Base-by-base conservation (phyloP, 2,329 filamentous ascomycete species). In the Trichoderma polysporum region DNA sequence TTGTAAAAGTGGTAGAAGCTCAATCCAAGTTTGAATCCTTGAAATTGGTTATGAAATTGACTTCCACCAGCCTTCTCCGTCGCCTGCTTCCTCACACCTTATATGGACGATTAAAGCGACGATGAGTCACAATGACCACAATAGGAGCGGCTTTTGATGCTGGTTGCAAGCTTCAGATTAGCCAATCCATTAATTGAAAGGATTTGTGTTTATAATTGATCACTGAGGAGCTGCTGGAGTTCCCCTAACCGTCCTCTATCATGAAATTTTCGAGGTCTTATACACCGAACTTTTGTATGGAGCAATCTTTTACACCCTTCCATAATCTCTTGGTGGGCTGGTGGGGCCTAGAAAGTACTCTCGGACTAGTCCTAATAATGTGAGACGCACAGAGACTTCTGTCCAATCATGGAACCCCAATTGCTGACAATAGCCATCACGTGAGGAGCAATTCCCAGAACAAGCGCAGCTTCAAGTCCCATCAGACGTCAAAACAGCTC, bases 361-460 rank as follows among this genome's bases (percentile, higher is more conserved):
- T 45, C 29, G 12, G 17, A 41, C 15, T 41, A 53, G n/a, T 54
- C 49, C 49, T 41, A 45, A 22, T 29, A 33, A 31, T n/a, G 25
- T 31, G 56, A 29, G 54, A 52, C 50, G 25, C 19, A 29, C 53
- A 22, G 29, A 25, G 29, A 31, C 2, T 31, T 31, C 5, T 1
- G 54, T 19, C 78, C 77, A 79, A 79, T 79, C 66, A 71, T 9
- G 62, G 35, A 13, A 22, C 41, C 54, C 66, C 72, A 79, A 79
- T 79, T 79, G 76, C 70, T 73, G 72, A 74, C 71, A 73, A 27
- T 3, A 1, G 2, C 1, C 54, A 67, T 78, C 78, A 79, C 78
- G 78, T 79, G 78, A 72, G 66, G 12, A 10, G 19, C 66, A 68
- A 59, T 68, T 45, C 53, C 58, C 61, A 65, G 52, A 65, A 29